Percentiles rank a stretch among this genome's conserved stretches.
These are phyloP conservation scores for Mycosphaerelloides madeirae DNA, from an alignment of 2,329 filamentous ascomycete species.

Conservation along the genomic window DNA sequence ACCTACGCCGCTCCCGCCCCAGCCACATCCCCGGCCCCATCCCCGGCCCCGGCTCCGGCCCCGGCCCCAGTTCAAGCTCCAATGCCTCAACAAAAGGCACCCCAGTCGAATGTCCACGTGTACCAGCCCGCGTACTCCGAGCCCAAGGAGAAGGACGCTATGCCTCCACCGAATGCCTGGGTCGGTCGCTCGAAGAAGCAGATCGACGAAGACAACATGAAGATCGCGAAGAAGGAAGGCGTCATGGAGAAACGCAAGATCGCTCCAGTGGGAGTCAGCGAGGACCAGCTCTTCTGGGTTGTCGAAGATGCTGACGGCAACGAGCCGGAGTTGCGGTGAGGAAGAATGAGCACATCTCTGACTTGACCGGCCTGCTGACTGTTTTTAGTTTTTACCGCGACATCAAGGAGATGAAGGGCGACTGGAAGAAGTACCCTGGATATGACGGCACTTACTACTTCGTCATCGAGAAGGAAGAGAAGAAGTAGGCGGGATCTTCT, in stretches of 20 bases:
- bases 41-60: conserved; percentile 9
- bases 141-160: conserved; percentile 3
- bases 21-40: conserved; percentile 4
- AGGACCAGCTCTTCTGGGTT: conserved; percentile 35
- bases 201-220: conserved; percentile 37
- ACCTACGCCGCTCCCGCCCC: conserved; percentile 10
- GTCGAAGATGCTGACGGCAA: conserved; percentile 28
- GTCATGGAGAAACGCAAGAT: conserved; percentile 33
- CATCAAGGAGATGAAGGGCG: conserved; percentile 32
- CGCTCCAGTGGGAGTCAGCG: conserved; percentile 28
- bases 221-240: conserved; percentile 32
- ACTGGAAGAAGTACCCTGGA: conserved; percentile 33
- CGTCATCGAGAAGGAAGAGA: conserved; percentile 25
- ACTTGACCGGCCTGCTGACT: not conserved
- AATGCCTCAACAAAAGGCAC: conserved; percentile 3
- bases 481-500: conserved; percentile 5
- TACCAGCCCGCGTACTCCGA: conserved; percentile 14
- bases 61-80: conserved; percentile 6
- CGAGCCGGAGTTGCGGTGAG: conserved; percentile 28
- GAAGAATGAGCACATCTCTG: conserved; percentile 14
- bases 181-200: conserved; percentile 34
- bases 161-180: conserved; percentile 25
- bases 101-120: conserved; percentile 14
- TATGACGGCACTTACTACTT: conserved; percentile 33
- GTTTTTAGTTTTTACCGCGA: conserved; percentile 26